Conservation (phyloP, 345 rosid species). For the Populus alba region DNA sequence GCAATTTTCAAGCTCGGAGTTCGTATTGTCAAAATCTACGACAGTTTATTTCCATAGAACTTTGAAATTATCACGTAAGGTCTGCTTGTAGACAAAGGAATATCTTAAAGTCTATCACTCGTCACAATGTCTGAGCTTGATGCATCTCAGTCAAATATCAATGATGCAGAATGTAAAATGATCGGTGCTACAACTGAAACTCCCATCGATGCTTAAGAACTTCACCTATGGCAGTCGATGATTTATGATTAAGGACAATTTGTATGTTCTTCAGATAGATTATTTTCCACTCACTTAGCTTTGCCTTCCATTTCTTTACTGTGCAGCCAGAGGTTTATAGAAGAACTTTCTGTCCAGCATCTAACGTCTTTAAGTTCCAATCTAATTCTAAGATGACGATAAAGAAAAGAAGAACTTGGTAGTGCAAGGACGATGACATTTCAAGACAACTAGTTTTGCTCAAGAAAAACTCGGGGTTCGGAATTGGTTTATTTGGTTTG, state of each 20-base stretch:
- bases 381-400: not conserved
- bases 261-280: not conserved
- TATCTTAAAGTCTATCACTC: slow-evolving; percentile 13
- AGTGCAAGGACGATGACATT: not conserved
- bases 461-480: not conserved
- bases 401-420: not conserved
- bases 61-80: slow-evolving; percentile 6
- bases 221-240: slow-evolving; percentile 3
- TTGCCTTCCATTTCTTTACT: not conserved
- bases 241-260: not conserved
- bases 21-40: slow-evolving; percentile 13
- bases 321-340: not conserved
- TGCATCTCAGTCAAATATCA: slow-evolving; percentile 24
- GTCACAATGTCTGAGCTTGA: slow-evolving; percentile 13
- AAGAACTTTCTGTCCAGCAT: not conserved
- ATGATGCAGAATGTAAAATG: slow-evolving; percentile 17
- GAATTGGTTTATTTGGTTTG: no score
- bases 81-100: slow-evolving; percentile 27
- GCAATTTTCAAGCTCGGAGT: slow-evolving; percentile 4
- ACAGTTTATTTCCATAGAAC: slow-evolving; percentile 30
- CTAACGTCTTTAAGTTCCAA: not conserved
- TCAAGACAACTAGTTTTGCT: not conserved
- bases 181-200: not conserved
- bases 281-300: not conserved
- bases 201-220: not conserved